Evolutionary conservation across 768 basidiomycete species (phyloP), one percentile per base, ranked within the genome.

Genomic region (Boletus huronensis): DNA sequence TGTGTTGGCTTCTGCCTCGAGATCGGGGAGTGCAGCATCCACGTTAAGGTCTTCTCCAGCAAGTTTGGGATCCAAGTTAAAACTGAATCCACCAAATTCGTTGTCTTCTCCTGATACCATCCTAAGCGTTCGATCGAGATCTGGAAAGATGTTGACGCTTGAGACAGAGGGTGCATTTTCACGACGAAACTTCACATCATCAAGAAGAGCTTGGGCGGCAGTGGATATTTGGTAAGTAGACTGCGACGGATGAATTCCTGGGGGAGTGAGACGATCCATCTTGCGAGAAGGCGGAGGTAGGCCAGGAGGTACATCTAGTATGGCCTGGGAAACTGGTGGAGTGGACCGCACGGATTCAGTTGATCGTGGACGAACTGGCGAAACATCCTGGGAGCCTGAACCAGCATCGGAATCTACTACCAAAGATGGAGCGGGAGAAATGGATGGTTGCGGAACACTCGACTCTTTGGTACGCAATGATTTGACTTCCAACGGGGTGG

Each of bases 101-200:
- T 73, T 80, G 59, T 87, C 87, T 40, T 77, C 82, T 8, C 79
- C 80, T 48, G 81, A 82, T 40, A 93, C 75, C 45, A 81, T 84
- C 64, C 88, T 83, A 42, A 94, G 75, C 19, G 89, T 92, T 29
- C 89, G 83, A 68, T 93, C 92, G 59, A 95, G 84, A 58, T 95
- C 93, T 10, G 93, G 93, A 79, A 95, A 95, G 11, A 90, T 82
- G 67, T 79, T 90, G 43, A 72, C 70, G 38, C 74, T 68, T 8
- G 75, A 64, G 11, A 70, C 57, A 14, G 77, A 64, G 21, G 77
- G 67, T 2, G 75, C 73, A 8, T 81, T 77, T 61, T 91, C 88
- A 42, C 91, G 80, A 32, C 91, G 77, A 21, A 82, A 82, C 65
- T 83, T 87, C 36, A 95, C 81, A 60, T 94, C 93, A 53, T 93